Conservation (phyloP, 2,329 filamentous ascomycete species). For the Onygena corvina region DNA sequence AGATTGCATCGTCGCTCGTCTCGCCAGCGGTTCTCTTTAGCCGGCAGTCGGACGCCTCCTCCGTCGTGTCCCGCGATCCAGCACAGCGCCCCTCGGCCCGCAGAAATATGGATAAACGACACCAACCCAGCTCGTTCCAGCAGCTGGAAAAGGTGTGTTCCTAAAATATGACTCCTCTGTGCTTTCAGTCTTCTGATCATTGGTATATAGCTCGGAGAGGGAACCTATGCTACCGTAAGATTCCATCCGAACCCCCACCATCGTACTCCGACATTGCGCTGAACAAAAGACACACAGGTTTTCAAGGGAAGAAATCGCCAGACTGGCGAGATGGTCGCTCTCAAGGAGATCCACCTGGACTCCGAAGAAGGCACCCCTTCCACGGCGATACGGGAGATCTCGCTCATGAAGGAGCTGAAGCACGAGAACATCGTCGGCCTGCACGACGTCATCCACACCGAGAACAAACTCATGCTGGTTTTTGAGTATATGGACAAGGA, state of each 20-base stretch:
- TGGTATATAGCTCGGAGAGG: conserved; percentile 62
- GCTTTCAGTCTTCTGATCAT: neutral
- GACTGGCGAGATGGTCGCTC: conserved; percentile 87
- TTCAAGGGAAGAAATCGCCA: conserved; percentile 98
- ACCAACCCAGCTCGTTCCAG: conserved; percentile 94
- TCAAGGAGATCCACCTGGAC: conserved; percentile 98
- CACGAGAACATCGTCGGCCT: conserved; percentile 96
- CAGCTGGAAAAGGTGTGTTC: conserved; percentile 69
- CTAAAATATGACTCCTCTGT: neutral
- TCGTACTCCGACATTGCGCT: neutral
- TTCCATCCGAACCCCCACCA: neutral
- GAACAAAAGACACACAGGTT: conserved; percentile 46
- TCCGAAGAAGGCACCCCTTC: conserved; percentile 95
- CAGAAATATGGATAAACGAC: conserved; percentile 68
- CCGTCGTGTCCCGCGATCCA: conserved; percentile 14
- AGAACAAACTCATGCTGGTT: conserved; percentile 99
- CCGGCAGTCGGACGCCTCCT: conserved; percentile 15
- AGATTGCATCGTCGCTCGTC: conserved; percentile 26
- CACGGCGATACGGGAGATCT: conserved; percentile 96
- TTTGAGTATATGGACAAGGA: conserved; percentile 99
- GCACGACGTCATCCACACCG: conserved; percentile 97
- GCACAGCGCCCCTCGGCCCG: conserved; percentile 4
- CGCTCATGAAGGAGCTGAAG: conserved; percentile 97
- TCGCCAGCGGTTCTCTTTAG: conserved; percentile 30
- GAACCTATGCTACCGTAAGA: conserved; percentile 90